Base-by-base conservation (phyloP, 2,329 filamentous ascomycete species). In the Colletotrichum spaethianum region DNA sequence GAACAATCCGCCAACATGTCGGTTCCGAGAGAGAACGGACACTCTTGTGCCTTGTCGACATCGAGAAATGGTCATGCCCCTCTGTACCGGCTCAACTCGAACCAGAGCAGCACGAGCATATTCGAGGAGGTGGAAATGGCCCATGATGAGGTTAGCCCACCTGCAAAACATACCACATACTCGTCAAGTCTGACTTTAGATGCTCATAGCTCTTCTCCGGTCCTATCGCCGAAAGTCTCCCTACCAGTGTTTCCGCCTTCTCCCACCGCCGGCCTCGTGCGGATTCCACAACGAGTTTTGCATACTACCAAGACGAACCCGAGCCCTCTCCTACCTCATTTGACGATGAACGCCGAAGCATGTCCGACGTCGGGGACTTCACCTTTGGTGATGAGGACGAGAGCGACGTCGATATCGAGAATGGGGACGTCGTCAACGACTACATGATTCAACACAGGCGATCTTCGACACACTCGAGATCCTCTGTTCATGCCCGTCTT, bases 41-140 rank as follows among this genome's bases (percentile, higher is more conserved):
- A 60, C 48, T 50, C 31, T 46, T 60, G 65, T 64, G 70, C 59
- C 46, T 63, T 66, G 20, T 70, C 59, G n/a, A 55, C 59, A 8
- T 55, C 67, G 20, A 66, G 67, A 42, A 71, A 73, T 33, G 63
- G 71, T 56, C 73, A 77, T 23, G 65, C 65, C 18, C 65, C 79
- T 63, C 79, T 93, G 74, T 94, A 94, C 81, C 86, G 92, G 65
- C 86, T 92, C 67, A 87, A 87, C 75, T 93, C 92, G 63, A 94
- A 94, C 78, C 86, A 91, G 77, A 94, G 93, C 83, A 91, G 88
- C 82, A 87, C 92, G 44, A 97, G 94, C 82, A 92, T 98, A 76
- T 92, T 98, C 77, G 94, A 94, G 76, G 94, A 98, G 82, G 95
- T 98, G n/a, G 96, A 98, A 81, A 98, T 99, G 96, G 96, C 96